These are phyloP conservation scores for Nothopassalora personata DNA, from an alignment of 2,329 filamentous ascomycete genomes.

Conservation along the genomic window DNA sequence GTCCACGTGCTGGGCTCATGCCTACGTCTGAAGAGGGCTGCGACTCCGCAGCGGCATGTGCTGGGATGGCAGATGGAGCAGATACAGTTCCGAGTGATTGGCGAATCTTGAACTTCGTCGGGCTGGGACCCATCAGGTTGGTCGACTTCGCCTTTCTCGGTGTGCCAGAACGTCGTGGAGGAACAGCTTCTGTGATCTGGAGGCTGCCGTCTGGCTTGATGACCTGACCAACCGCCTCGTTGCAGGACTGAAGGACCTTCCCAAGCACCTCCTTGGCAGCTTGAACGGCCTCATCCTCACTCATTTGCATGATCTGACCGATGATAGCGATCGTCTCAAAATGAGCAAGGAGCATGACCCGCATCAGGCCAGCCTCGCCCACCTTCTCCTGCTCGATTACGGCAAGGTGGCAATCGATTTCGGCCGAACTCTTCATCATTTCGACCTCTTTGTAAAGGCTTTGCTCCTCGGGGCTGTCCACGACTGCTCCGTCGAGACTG, in stretches of 20 bases:
- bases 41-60: slow-evolving; percentile 23
- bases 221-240: slow-evolving; percentile 69
- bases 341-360: slow-evolving; percentile 80
- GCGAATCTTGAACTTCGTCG: slow-evolving; percentile 43
- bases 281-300: slow-evolving; percentile 73
- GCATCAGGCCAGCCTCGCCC: slow-evolving; percentile 71
- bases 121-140: slow-evolving; percentile 44
- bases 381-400: slow-evolving; percentile 79
- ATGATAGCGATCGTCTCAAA: slow-evolving; percentile 86
- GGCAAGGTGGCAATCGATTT: slow-evolving; percentile 69
- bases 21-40: slow-evolving; percentile 12
- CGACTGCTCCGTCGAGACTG: slow-evolving; percentile 58
- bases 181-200: slow-evolving; percentile 58
- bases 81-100: slow-evolving; percentile 14
- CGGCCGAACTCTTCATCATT: slow-evolving; percentile 74
- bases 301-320: slow-evolving; percentile 74
- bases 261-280: slow-evolving; percentile 72
- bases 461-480: slow-evolving; percentile 56
- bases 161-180: slow-evolving; percentile 67
- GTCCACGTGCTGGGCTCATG: slow-evolving; percentile 28
- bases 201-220: slow-evolving; percentile 81
- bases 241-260: slow-evolving; percentile 71
- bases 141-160: slow-evolving; percentile 63
- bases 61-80: slow-evolving; percentile 17
- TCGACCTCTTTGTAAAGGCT: slow-evolving; percentile 77